Base-by-base conservation (phyloP, 805 yeast species). In the Jamesozyma spencerorum region DNA sequence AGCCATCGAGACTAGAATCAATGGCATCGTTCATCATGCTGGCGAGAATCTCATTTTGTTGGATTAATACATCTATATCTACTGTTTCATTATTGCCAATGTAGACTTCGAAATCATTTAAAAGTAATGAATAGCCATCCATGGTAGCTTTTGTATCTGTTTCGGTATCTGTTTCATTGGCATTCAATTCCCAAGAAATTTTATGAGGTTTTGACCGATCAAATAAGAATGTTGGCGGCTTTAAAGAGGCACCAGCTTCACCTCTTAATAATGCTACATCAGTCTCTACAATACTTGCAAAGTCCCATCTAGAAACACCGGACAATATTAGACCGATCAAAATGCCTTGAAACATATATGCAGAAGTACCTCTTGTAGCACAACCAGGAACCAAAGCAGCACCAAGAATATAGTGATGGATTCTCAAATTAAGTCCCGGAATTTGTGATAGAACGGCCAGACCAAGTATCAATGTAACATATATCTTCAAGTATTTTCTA, bases 241-340 rank as follows among this genome's bases (percentile, higher is more conserved):
- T 48, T 12, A 56, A 44, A 5, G 63, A 52, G 3, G 55, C 77
- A 34, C 75, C 72, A 0, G 94, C 88, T 50, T 84, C 95, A 15
- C 82, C 82, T 48, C 97, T 68, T 41, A 77, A 58, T 34, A 88
- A 58, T 2, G 84, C 71, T 4, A 69, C 63, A 19, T 72, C 72
- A 0, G 95, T 85, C 54, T 90, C 96, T 1, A 84, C 77, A 42
- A 90, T 77, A 12, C 95, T 79, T 2, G 94, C 97, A 53, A 83
- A 79, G 41, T 92, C 97, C 98, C 98, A 90, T 41, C 94, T 68
- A 0, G 94, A 76, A 1, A 85, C 77, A 0, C 98, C 98, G 18
- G 88, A 81, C 5, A 87, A 68, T 37, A 83, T 70, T 34, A 90
- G 65, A 0, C 97, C 98, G 0, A 85, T 57, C 18, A 90, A 64